Conservation (phyloP, 257 asterid genomes). For the Nicotiana obtusifolia region DNA sequence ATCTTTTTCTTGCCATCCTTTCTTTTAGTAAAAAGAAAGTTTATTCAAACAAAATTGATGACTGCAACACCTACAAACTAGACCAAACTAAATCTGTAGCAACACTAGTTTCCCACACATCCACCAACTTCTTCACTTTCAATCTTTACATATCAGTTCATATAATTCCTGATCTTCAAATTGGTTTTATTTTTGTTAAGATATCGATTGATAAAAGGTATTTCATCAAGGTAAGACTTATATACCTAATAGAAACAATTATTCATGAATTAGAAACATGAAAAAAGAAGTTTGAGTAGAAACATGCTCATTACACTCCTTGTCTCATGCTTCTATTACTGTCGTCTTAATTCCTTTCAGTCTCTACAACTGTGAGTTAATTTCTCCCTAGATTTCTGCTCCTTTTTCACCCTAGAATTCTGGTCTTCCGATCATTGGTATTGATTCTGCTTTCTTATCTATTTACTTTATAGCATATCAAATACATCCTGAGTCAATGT, state of each 20-base stretch:
- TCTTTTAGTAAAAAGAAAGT: not conserved
- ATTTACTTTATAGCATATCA: not conserved
- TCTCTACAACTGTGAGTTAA: not conserved
- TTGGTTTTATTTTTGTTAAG: not conserved
- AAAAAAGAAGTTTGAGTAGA: not conserved
- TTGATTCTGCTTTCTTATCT: not conserved
- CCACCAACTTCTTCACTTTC: not conserved
- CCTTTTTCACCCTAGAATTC: not conserved
- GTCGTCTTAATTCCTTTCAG: not conserved
- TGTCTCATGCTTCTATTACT: not conserved
- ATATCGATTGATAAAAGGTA: not conserved
- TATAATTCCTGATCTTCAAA: not conserved
- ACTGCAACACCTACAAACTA: not conserved
- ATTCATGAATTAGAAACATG: not conserved
- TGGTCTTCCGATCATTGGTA: not conserved
- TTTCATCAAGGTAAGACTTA: no score
- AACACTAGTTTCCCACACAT: not conserved
- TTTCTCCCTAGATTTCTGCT: not conserved
- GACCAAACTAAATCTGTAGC: not conserved
- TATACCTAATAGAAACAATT: not conserved
- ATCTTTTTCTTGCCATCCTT: not conserved
- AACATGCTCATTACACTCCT: not conserved
- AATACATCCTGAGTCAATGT: not conserved
- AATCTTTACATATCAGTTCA: not conserved
- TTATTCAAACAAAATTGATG: not conserved